These are phyloP conservation scores for Cladosporium austrohemisphaericum DNA, from an alignment of 2,329 filamentous ascomycete species.

Conservation along the genomic window DNA sequence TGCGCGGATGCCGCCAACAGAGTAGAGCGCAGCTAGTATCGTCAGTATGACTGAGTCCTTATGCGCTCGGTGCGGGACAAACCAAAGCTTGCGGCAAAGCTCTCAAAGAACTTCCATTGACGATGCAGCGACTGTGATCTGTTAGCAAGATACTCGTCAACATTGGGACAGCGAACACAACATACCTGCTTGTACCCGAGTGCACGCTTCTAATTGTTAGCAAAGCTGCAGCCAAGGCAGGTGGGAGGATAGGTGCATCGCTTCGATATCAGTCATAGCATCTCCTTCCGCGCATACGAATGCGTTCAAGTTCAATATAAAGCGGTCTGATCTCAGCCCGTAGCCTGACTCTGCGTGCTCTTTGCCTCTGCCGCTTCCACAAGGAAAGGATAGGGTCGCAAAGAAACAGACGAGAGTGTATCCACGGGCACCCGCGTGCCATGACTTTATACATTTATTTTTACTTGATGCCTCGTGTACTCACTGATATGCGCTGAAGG, in stretches of 20 bases:
- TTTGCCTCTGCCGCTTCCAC: constrained; percentile 7
- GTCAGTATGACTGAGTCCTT: constrained; percentile 16
- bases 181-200: constrained; percentile 55
- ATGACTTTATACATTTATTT: constrained; percentile 28
- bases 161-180: constrained; percentile 4
- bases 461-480: constrained; percentile 29
- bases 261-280: constrained; percentile 35
- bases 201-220: constrained; percentile 38
- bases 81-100: constrained; percentile 59
- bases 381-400: constrained; percentile 7
- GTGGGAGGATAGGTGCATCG: constrained; percentile 26
- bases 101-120: constrained; percentile 56
- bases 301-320: constrained; percentile 36
- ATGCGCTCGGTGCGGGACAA: constrained; percentile 16
- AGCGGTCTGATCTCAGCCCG: constrained; percentile 38
- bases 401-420: constrained; percentile 2
- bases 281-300: constrained; percentile 40
- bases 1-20: constrained; percentile 55
- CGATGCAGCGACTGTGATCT: constrained; percentile 50
- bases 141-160: constrained; percentile 17
- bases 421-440: constrained; percentile 35
- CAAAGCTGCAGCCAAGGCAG: constrained; percentile 17
- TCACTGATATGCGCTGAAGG: constrained; percentile 29
- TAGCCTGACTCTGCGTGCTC: constrained; percentile 21
- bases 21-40: constrained; percentile 54